Evolutionary conservation across 1,284 basidiomycete genomes (phyloP).

Genomic region (Melampsora abietis-canadensis): DNA sequence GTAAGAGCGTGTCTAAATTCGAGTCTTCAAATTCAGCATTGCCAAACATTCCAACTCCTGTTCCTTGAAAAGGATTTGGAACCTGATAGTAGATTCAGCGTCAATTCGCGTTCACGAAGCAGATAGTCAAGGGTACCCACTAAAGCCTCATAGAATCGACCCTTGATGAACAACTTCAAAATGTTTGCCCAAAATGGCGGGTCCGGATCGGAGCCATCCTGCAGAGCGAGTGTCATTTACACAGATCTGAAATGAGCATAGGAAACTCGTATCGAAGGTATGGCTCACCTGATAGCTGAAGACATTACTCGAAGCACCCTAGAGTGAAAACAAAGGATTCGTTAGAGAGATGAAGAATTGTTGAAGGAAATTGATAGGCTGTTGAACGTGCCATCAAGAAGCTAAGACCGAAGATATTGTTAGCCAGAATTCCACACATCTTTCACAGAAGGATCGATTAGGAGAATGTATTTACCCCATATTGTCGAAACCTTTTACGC

Average conservation of each 20-base stretch:
- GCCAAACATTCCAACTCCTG: conserved; percentile 9
- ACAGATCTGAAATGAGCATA: too few relatives aligned
- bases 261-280: too few relatives aligned
- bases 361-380: too few relatives aligned
- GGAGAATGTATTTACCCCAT: conserved; percentile 24
- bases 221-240: neutral
- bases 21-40: conserved; percentile 20
- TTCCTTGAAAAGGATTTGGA: conserved; percentile 39
- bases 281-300: conserved; percentile 36
- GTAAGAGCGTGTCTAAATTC: conserved; percentile 17
- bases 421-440: neutral
- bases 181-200: conserved; percentile 30
- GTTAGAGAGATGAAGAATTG: too few relatives aligned
- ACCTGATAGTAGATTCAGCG: conserved; percentile 11
- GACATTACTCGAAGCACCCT: conserved; percentile 36
- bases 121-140: neutral
- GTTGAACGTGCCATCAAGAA: conserved; percentile 38
- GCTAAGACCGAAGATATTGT: neutral
- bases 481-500: conserved; percentile 38
- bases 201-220: conserved; percentile 30
- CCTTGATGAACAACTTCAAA: conserved; percentile 27
- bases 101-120: too few relatives aligned
- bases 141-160: conserved; percentile 35
- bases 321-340: too few relatives aligned
- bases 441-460: neutral